phyloP scores from a whole-genome alignment of 257 asterid species.

The Datura wrightii region DNA sequence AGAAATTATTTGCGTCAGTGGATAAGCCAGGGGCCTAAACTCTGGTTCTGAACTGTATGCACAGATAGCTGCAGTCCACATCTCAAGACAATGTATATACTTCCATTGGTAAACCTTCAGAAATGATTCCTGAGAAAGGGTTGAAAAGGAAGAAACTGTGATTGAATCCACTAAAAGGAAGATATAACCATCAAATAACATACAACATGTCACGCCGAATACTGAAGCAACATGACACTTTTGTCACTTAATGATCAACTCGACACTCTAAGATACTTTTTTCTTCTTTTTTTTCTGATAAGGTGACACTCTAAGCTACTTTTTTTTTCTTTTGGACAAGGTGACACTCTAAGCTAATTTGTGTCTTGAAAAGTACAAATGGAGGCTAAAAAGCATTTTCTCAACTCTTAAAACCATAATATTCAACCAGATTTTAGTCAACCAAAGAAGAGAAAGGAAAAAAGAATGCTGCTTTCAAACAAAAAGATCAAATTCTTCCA shows the following conservation, averaged over 20 bases:
- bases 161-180: not conserved
- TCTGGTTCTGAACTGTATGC: slow-evolving; percentile 75
- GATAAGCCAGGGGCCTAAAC: slow-evolving; percentile 87
- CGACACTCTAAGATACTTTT: not conserved
- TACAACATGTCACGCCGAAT: not conserved
- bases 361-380: slow-evolving; percentile 16
- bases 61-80: slow-evolving; percentile 93
- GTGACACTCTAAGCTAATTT: not conserved
- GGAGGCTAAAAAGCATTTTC: not conserved
- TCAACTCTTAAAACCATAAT: slow-evolving; percentile 1
- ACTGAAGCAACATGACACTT: not conserved
- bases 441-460: not conserved
- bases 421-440: not conserved
- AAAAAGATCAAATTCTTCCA: not conserved
- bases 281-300: too few species aligned
- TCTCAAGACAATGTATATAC: slow-evolving; percentile 88
- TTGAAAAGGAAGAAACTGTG: slow-evolving; percentile 19
- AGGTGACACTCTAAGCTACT: not conserved
- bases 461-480: not conserved
- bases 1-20: slow-evolving; percentile 80
- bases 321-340: not conserved
- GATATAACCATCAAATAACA: not conserved
- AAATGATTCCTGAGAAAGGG: slow-evolving; percentile 62
- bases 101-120: slow-evolving; percentile 97
- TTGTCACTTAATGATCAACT: not conserved